These are phyloP conservation scores for Annulohypoxylon moriforme DNA, from an alignment of 495 filamentous ascomycete species.

Conservation along the genomic window DNA sequence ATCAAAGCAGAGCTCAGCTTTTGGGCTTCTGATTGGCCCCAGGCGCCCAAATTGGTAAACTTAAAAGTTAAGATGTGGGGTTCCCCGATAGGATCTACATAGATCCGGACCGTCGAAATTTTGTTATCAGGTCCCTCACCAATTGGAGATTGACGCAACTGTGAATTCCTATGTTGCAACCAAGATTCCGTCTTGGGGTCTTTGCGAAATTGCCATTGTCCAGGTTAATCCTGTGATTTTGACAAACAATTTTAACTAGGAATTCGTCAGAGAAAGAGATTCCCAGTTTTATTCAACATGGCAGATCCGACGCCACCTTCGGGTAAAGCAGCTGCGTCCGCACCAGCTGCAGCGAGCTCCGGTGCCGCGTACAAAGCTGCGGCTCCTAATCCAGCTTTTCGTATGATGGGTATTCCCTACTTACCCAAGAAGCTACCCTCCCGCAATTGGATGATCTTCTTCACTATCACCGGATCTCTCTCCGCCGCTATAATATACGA, in stretches of 20 bases:
- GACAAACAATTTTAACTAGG: neutral
- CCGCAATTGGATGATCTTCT: constrained; percentile 97
- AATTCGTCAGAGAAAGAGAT: neutral
- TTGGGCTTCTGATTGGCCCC: constrained; percentile 33
- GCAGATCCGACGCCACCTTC: constrained; percentile 35
- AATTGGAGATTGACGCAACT: constrained; percentile 9
- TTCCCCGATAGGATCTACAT: constrained; percentile 36
- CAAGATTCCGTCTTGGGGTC: constrained; percentile 7
- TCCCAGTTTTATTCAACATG: constrained; percentile 22
- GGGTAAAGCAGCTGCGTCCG: constrained; percentile 19
- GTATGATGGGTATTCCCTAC: constrained; percentile 84
- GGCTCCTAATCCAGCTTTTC: constrained; percentile 73
- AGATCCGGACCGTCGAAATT: constrained; percentile 43
- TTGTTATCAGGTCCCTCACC: constrained; percentile 34
- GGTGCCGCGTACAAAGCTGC: constrained; percentile 58
- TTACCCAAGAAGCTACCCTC: constrained; percentile 89
- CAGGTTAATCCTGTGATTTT: neutral
- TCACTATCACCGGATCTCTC: constrained; percentile 80
- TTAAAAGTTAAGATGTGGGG: constrained; percentile 11
- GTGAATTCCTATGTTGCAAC: neutral
- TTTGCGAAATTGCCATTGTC: neutral
- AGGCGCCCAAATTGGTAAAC: constrained; percentile 21
- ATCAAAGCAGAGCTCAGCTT: neutral
- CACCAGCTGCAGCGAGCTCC: constrained; percentile 40
- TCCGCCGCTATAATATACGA: constrained; percentile 86